phyloP scores from a whole-genome alignment of 768 basidiomycete species.

The Lactarius pseudohatsudake region DNA sequence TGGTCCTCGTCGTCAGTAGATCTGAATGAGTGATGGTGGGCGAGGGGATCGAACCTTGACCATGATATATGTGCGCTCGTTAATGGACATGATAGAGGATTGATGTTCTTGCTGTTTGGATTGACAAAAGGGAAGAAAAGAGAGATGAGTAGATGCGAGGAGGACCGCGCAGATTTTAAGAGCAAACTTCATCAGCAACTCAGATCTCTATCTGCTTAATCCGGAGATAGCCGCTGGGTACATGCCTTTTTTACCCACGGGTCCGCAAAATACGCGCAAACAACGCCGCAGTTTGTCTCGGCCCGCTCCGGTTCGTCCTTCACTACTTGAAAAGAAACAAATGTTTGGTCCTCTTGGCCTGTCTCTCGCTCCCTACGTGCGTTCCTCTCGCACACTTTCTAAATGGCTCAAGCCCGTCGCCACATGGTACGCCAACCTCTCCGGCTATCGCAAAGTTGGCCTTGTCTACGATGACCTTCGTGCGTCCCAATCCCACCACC shows the following conservation, averaged over 20 bases:
- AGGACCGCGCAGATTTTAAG: slow-evolving; percentile 34
- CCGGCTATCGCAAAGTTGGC: slow-evolving; percentile 85
- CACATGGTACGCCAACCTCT: slow-evolving; percentile 73
- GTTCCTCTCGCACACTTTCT: slow-evolving; percentile 64
- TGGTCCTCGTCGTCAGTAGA: slow-evolving; percentile 15
- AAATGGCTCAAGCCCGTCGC: slow-evolving; percentile 75
- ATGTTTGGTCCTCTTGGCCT: slow-evolving; percentile 62
- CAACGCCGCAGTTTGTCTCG: slow-evolving; percentile 32
- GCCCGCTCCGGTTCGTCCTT: slow-evolving; percentile 10
- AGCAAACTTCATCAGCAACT: slow-evolving; percentile 27
- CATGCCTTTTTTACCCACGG: no score
- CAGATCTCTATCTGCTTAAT: slow-evolving; percentile 20
- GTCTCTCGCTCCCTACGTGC: slow-evolving; percentile 76
- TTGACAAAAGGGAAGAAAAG: slow-evolving; percentile 35
- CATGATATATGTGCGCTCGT: slow-evolving; percentile 98
- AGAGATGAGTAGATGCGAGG: slow-evolving; percentile 30
- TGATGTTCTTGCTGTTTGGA: slow-evolving; percentile 25
- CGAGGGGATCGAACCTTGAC: slow-evolving; percentile 70
- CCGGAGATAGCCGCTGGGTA: slow-evolving; percentile 26
- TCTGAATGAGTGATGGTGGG: not conserved
- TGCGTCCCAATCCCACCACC: slow-evolving; percentile 44
- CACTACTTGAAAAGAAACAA: slow-evolving; percentile 1
- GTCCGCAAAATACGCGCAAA: slow-evolving; percentile 43
- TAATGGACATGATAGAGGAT: slow-evolving; percentile 55
- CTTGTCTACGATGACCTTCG: slow-evolving; percentile 94